phyloP scores from a whole-genome alignment of 306 rosid genomes.

The Quercus aquifolioides region DNA sequence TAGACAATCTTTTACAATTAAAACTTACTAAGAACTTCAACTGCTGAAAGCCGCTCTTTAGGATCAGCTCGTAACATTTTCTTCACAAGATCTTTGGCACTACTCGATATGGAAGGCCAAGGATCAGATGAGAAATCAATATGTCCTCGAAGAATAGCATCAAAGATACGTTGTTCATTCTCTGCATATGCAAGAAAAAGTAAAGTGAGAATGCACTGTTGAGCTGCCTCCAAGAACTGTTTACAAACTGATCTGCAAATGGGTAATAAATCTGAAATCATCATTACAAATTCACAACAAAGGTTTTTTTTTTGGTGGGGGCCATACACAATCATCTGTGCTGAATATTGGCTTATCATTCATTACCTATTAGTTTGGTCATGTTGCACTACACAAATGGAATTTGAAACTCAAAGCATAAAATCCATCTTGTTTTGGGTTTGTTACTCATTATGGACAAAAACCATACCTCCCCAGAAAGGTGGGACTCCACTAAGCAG shows the following conservation, averaged over 20 bases:
- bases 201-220: slow-evolving; percentile 15
- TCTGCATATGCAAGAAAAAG: slow-evolving; percentile 51
- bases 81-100: slow-evolving; percentile 89
- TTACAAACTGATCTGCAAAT: not conserved
- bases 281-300: too few species aligned
- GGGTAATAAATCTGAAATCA: not conserved
- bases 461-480: slow-evolving; percentile 82
- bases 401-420: not conserved
- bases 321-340: not conserved
- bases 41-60: slow-evolving; percentile 74
- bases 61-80: slow-evolving; percentile 74
- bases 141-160: slow-evolving; percentile 83
- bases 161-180: slow-evolving; percentile 86
- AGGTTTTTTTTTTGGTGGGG: too few species aligned
- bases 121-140: slow-evolving; percentile 84
- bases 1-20: not conserved
- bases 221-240: not conserved
- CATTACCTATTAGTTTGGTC: not conserved
- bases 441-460: not conserved
- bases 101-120: slow-evolving; percentile 89
- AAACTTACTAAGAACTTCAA: slow-evolving; percentile 82
- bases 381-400: not conserved
- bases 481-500: slow-evolving; percentile 96
- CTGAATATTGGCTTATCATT: not conserved
- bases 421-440: not conserved